Evolutionary conservation across 2,329 filamentous ascomycete genomes (phyloP), one percentile per base, ranked within the genome.

Genomic region (Neonectria magnoliae): DNA sequence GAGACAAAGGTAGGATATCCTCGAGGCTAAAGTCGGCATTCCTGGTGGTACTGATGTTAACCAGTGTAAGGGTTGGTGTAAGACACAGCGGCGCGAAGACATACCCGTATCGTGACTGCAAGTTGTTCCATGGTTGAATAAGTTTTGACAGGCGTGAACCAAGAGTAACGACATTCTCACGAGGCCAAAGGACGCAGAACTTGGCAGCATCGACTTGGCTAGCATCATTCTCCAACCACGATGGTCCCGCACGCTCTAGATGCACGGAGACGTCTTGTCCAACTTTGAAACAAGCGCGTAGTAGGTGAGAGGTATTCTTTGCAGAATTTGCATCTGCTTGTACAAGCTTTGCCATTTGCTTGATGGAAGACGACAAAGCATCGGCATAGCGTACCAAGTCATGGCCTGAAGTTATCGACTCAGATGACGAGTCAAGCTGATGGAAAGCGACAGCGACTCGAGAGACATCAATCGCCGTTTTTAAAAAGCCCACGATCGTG

Each of bases 241-340:
- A 51, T 11, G 44, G 36, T 4, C 60, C 51, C 14, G 65, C 36
- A 16, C 64, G 68, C 45, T 60, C 59, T 41, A 76, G 44, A 45
- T 75, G 72, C 7, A 76, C 41, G 1, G 67, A 22, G 8, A 77
- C 50, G 16, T 74, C 75, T 29, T 67, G 59, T n/a, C 66, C 72
- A 20, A 77, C 68, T 54, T 73, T 75, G 67, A 65, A 50, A 33
- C 70, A 75, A 22, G 68, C 62, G 44, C n/a, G 47, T 10, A 56
- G n/a, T 36, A 64, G 4, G 10, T 11, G 7, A 31, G 42, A 50
- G 25, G 33, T 29, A 27, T 52, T 14, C 7, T 29, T 38, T 4
- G 48, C 27, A 33, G 27, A 38, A 20, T 22, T 38, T 22, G 44
- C 36, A 27, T 52, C 13, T 25, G 52, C 29, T 9, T 64, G 62